phyloP scores from a whole-genome alignment of 345 rosid species.

The Luvunga scandens region DNA sequence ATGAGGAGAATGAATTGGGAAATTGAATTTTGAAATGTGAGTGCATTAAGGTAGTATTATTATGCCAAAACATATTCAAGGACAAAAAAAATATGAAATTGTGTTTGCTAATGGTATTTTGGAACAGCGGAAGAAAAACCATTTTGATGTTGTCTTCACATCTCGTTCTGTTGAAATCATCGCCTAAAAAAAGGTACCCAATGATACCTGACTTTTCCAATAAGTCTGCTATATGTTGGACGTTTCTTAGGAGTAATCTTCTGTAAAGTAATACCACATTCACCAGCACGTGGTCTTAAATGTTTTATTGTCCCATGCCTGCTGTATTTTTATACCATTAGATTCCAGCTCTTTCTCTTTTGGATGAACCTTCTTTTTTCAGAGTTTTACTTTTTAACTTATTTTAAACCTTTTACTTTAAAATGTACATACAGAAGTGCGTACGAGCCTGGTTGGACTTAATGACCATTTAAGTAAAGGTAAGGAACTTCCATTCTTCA shows the following conservation, averaged over 20 bases:
- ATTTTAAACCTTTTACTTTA: neutral
- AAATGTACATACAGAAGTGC: conserved; percentile 46
- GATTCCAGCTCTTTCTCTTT: neutral
- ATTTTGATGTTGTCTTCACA: neutral
- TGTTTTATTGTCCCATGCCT: neutral
- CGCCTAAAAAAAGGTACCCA: neutral
- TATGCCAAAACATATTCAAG: neutral
- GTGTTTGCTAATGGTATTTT: neutral
- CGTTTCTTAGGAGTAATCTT: neutral
- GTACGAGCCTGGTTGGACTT: conserved; percentile 49
- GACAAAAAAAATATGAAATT: neutral
- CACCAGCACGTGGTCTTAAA: neutral
- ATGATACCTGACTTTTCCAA: neutral
- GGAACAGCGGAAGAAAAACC: neutral
- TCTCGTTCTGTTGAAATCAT: neutral
- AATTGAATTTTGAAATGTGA: neutral
- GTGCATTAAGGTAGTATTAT: neutral
- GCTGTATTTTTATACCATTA: neutral
- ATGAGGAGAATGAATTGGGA: neutral
- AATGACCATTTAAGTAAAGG: conserved; percentile 53
- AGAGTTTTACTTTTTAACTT: neutral
- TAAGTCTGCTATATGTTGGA: neutral
- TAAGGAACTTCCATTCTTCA: conserved; percentile 23
- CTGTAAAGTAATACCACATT: neutral
- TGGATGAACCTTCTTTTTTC: neutral